These are phyloP conservation scores for Cyclospora cayetanensis DNA, from an alignment of 169 alveolate species.

Conservation along the genomic window DNA sequence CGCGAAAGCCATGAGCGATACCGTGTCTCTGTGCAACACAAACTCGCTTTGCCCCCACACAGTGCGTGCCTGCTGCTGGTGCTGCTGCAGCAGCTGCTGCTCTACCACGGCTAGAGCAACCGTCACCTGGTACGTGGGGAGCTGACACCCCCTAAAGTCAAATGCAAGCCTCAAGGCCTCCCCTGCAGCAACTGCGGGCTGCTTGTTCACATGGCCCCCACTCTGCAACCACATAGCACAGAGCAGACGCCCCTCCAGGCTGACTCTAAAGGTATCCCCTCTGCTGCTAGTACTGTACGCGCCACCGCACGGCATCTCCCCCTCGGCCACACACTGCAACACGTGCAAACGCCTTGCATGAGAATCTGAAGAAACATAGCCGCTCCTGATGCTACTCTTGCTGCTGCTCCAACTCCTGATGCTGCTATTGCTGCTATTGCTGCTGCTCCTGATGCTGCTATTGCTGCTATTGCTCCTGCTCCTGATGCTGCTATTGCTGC, in stretches of 20 bases:
- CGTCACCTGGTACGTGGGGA: neutral
- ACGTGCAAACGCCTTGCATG: neutral
- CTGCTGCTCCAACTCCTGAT: neutral
- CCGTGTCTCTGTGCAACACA: slow-evolving; percentile 5
- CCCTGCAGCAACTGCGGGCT: slow-evolving; percentile 4
- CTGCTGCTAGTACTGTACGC: slow-evolving; percentile 1
- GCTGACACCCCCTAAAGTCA: neutral
- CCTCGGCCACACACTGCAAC: neutral
- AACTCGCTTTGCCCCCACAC: slow-evolving; percentile 1
- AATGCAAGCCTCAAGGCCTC: neutral
- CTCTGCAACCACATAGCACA: neutral
- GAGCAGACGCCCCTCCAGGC: neutral
- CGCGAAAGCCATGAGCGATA: neutral
- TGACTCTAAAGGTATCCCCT: neutral
- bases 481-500: neutral
- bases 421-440: neutral
- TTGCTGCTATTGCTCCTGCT: neutral
- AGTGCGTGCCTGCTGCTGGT: slow-evolving; percentile 23
- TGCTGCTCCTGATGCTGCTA: slow-evolving; percentile 22
- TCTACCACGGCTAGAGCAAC: neutral
- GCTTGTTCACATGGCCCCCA: neutral
- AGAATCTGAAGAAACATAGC: too few species aligned
- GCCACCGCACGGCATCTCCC: neutral
- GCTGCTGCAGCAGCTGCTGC: slow-evolving; percentile 35
- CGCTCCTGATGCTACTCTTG: too few species aligned